Percentiles rank a stretch among this genome's conserved stretches.
phyloP scores from a whole-genome alignment of 208 protist species.

The Wallacemonas sp. region DNA sequence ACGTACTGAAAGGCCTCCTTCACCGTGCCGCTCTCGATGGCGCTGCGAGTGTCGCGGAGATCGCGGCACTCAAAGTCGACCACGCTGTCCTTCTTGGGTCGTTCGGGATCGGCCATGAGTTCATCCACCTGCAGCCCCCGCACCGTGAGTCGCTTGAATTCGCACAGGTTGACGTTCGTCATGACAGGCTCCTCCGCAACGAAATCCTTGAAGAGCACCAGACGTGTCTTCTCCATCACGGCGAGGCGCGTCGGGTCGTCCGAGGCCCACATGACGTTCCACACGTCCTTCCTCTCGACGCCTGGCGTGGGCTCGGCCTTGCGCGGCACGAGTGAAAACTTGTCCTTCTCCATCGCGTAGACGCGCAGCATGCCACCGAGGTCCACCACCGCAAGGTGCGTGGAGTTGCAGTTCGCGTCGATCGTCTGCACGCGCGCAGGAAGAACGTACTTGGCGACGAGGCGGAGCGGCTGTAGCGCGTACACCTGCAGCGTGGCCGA shows the following conservation, averaged over 20 bases:
- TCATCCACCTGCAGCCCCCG: constrained; percentile 92
- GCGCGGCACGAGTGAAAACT: constrained; percentile 60
- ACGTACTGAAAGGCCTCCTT: constrained; percentile 93
- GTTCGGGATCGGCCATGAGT: constrained; percentile 91
- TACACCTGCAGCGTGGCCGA: constrained; percentile 90
- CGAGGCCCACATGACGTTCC: constrained; percentile 91
- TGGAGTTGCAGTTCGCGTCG: constrained; percentile 90
- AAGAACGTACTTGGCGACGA: constrained; percentile 81
- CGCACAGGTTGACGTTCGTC: constrained; percentile 89
- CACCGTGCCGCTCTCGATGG: constrained; percentile 54
- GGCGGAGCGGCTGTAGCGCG: constrained; percentile 76
- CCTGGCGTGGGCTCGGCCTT: constrained; percentile 47
- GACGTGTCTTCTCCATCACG: constrained; percentile 95
- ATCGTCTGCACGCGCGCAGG: constrained; percentile 80
- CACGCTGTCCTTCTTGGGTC: constrained; percentile 83
- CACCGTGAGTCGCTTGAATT: constrained; percentile 92
- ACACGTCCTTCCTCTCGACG: constrained; percentile 95
- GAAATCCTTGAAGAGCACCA: constrained; percentile 90
- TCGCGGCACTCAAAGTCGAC: constrained; percentile 88
- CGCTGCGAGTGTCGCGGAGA: constrained; percentile 84
- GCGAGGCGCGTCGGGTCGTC: constrained; percentile 94
- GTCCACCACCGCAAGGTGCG: constrained; percentile 89
- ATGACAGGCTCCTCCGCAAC: constrained; percentile 92
- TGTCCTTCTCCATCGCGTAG: constrained; percentile 54
- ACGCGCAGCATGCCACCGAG: constrained; percentile 79